Conservation (phyloP, 352 stramenopile genomes). For the Globisporangium uncinulatum region DNA sequence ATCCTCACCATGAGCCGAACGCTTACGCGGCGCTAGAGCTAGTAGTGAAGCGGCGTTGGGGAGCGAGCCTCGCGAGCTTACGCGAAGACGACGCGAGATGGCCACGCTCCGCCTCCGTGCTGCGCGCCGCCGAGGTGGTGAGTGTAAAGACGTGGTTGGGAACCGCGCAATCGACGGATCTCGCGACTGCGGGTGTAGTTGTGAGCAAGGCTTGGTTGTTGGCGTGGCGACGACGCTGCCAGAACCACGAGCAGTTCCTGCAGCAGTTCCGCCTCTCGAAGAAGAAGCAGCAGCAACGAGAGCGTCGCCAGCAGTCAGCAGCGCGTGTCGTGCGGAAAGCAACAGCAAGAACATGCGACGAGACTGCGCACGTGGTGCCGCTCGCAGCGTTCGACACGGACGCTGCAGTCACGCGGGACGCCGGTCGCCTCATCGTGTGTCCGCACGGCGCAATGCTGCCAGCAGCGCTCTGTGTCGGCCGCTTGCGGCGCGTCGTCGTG, state of each 20-base stretch:
- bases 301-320: conserved; percentile 22
- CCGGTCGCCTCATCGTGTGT: conserved; percentile 62
- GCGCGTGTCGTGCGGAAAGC: conserved; percentile 1
- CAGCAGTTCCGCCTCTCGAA: conserved; percentile 67
- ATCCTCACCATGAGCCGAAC: conserved; percentile 16
- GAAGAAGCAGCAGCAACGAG: conserved; percentile 53
- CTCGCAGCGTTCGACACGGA: conserved; percentile 19
- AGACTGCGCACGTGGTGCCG: neutral
- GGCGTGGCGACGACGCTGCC: conserved; percentile 67
- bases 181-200: conserved; percentile 35
- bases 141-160: conserved; percentile 53
- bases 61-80: conserved; percentile 45
- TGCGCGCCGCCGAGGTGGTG: conserved; percentile 62
- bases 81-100: conserved; percentile 41
- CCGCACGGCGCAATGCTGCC: conserved; percentile 55
- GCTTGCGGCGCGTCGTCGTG: conserved; percentile 50
- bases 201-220: conserved; percentile 72
- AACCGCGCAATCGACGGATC: conserved; percentile 34
- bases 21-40: conserved; percentile 55
- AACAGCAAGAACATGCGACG: neutral
- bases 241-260: conserved; percentile 67
- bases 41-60: conserved; percentile 50
- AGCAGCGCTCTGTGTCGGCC: conserved; percentile 45
- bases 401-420: conserved; percentile 21
- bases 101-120: conserved; percentile 47